phyloP scores from a whole-genome alignment of 371 early-diverging fungal genomes.

The Sporodiniella umbellata region DNA sequence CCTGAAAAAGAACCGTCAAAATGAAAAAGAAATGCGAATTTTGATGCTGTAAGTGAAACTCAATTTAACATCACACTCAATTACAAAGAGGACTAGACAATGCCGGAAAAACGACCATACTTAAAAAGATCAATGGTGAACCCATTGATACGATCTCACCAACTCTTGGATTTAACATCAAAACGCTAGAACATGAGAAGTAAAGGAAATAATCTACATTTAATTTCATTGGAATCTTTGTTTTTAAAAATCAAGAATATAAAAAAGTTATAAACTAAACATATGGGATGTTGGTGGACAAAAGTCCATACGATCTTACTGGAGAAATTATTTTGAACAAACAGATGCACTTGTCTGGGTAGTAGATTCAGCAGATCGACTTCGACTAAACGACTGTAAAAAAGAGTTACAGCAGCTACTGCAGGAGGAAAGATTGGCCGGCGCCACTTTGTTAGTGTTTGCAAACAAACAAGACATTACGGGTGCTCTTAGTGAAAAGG shows the following conservation, averaged over 20 bases:
- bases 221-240: too few species aligned
- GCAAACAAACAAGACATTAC: conserved; percentile 97
- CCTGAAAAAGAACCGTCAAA: conserved; percentile 44
- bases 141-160: conserved; percentile 93
- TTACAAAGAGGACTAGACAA: conserved; percentile 92
- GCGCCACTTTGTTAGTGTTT: conserved; percentile 89
- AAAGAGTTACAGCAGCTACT: conserved; percentile 75
- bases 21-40: conserved; percentile 31
- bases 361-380: conserved; percentile 92
- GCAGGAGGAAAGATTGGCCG: conserved; percentile 89
- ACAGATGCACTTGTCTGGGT: conserved; percentile 99
- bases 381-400: conserved; percentile 79
- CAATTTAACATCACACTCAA: neutral
- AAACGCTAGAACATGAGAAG: conserved; percentile 84
- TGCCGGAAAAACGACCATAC: conserved; percentile 99
- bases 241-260: neutral
- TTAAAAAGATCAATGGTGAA: conserved; percentile 93
- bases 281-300: conserved; percentile 98
- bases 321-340: conserved; percentile 99
- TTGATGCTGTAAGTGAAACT: conserved; percentile 67
- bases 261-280: conserved; percentile 31
- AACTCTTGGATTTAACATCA: conserved; percentile 96
- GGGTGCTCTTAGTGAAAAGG: conserved; percentile 70
- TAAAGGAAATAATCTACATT: conserved; percentile 19
- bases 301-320: conserved; percentile 94